Percentiles rank a stretch among this genome's conserved stretches.
Evolutionary conservation across 2,329 filamentous ascomycete species (phyloP).

Genomic region (Paraconiothyrium sp.): DNA sequence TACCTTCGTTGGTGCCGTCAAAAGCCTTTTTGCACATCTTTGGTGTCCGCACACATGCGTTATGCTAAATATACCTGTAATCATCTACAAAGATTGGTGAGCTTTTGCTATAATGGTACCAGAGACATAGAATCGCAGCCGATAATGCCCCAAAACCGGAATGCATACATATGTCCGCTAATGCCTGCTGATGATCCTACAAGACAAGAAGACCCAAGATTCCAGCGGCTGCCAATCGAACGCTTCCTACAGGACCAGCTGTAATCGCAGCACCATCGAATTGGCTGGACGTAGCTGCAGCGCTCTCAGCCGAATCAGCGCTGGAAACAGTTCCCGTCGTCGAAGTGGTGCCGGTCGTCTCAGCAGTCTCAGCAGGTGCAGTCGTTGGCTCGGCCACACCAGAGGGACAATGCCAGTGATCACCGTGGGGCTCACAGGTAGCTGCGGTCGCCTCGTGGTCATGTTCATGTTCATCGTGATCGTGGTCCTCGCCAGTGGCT

Average conservation of each 20-base stretch:
- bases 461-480: constrained; percentile 31
- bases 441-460: constrained; percentile 35
- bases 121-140: background rate
- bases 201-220: constrained; percentile 7
- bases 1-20: no score
- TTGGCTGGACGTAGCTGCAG: background rate
- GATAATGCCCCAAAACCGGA: background rate
- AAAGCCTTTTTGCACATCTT: no score
- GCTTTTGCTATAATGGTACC: no score
- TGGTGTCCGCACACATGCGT: no score
- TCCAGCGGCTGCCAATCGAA: constrained; percentile 2
- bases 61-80: no score
- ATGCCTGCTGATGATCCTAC: background rate
- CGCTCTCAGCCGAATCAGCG: background rate
- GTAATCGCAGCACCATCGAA: constrained; percentile 4
- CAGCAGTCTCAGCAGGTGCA: constrained; percentile 3
- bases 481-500: constrained; percentile 21
- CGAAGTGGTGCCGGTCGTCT: background rate
- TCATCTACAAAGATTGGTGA: no score
- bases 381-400: constrained; percentile 19
- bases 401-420: constrained; percentile 24
- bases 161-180: background rate
- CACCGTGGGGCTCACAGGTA: constrained; percentile 37
- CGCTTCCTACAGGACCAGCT: background rate
- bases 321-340: background rate